A percentile compares a stretch with the other conserved stretches of the same genome.
phyloP scores from a whole-genome alignment of 805 yeast genomes.

The Kodamaea kaohsiungensis region DNA sequence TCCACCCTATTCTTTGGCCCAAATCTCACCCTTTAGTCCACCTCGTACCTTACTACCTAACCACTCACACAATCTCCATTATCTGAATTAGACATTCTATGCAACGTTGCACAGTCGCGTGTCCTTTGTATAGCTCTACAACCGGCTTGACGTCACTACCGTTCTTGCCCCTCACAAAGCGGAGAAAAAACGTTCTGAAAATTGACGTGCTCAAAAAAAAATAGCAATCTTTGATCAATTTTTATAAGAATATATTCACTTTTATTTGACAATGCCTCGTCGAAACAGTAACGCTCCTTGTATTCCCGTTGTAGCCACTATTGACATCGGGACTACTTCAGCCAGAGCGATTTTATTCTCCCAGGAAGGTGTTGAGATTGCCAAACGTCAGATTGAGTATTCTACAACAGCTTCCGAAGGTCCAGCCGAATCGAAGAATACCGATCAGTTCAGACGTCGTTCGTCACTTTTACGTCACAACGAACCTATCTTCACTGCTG shows the following conservation, averaged over 20 bases:
- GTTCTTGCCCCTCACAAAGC: neutral
- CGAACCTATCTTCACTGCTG: slow-evolving; percentile 68
- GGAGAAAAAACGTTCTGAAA: neutral
- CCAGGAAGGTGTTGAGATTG: slow-evolving; percentile 71
- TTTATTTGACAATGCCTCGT: slow-evolving; percentile 35
- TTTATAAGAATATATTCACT: neutral
- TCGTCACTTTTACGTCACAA: slow-evolving; percentile 45
- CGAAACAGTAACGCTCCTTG: slow-evolving; percentile 44
- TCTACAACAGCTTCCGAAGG: slow-evolving; percentile 67
- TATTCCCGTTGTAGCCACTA: slow-evolving; percentile 58
- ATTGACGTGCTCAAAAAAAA: neutral
- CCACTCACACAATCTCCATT: too few species aligned
- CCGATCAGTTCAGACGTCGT: slow-evolving; percentile 47
- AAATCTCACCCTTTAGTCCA: neutral
- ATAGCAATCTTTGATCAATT: neutral
- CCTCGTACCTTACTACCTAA: neutral
- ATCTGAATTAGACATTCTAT: too few species aligned
- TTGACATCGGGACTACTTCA: slow-evolving; percentile 91
- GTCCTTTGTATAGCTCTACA: neutral
- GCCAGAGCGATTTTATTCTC: slow-evolving; percentile 84
- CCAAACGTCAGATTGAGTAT: slow-evolving; percentile 89
- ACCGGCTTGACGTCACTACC: neutral
- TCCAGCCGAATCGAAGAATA: slow-evolving; percentile 43
- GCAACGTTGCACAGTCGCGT: neutral
- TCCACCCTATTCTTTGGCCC: neutral